phyloP scores from a whole-genome alignment of 352 stramenopile species.

The Globisporangium alternatum region DNA sequence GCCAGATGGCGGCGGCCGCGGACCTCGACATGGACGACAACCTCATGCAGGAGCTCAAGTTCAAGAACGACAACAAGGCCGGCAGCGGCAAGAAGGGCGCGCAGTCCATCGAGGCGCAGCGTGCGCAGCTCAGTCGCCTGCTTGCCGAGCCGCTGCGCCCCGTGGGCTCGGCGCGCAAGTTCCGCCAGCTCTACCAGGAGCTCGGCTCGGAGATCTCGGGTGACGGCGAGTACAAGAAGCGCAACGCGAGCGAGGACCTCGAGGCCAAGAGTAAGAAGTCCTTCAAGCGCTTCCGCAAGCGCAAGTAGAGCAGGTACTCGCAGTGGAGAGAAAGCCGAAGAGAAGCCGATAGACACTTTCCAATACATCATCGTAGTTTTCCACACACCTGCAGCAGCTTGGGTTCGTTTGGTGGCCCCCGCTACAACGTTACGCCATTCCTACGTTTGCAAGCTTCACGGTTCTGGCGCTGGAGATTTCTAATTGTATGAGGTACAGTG shows the following conservation, averaged over 20 bases:
- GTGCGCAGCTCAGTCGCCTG: conserved; percentile 52
- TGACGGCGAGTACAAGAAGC: conserved; percentile 78
- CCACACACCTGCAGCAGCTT: too few relatives aligned
- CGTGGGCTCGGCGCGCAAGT: conserved; percentile 78
- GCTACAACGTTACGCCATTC: too few relatives aligned
- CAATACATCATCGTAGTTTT: too few relatives aligned
- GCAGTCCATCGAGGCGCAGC: conserved; percentile 50
- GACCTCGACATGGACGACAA: conserved; percentile 83
- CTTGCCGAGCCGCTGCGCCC: conserved; percentile 63
- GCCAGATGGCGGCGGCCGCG: conserved; percentile 78
- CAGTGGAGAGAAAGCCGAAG: background rate
- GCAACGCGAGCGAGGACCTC: conserved; percentile 72
- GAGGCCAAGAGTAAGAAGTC: conserved; percentile 71
- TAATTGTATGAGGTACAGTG: too few relatives aligned
- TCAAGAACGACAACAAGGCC: conserved; percentile 59
- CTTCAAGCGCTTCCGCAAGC: conserved; percentile 78
- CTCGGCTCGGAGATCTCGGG: conserved; percentile 51
- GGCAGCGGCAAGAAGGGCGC: conserved; percentile 32
- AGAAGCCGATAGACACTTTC: background rate
- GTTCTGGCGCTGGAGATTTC: too few relatives aligned
- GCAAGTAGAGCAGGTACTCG: conserved; percentile 13
- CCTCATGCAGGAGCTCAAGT: conserved; percentile 59
- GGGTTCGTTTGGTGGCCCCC: too few relatives aligned
- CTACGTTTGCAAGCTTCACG: too few relatives aligned
- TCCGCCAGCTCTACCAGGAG: conserved; percentile 78